Base-by-base conservation (phyloP, 129 eudicot species). In the Rutidosis leptorrhynchoides region DNA sequence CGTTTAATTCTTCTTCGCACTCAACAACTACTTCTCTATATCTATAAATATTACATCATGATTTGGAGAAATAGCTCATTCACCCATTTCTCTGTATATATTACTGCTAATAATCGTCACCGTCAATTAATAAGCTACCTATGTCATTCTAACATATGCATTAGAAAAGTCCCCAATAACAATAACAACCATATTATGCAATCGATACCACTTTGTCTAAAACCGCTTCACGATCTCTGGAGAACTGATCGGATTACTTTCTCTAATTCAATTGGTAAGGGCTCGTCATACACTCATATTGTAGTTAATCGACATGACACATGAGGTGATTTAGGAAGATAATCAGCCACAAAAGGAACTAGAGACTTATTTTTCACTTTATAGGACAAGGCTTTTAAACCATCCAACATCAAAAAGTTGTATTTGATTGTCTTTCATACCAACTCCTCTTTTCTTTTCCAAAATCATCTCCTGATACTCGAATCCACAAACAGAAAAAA, bases 221-320 rank as follows among this genome's bases (percentile, higher is more conserved):
- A 92, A 92, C 55, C 45, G 78, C 70, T 88, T 85, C 63, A 84
- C 96, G 43, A 29, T 68, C 59, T 81, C 95, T 2, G 98, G 82
- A 57, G 98, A 73, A 86, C 96, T 14, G 87, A 81, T 19, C 88
- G 83, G 64, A 92, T 92, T 59, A 92, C 95, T 75, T 85, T 86
- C 80, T 92, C 98, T 56, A 85, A 68, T 51, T 95, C 96, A 62
- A 92, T 88, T 49, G 96, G 98, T 58, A 91, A 76, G 28, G 96
- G 88, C 68, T 91, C 96, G 57, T 96, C 95, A 81, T 91, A 91
- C 97, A n/a, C n/a, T n/a, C n/a, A n/a, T n/a, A n/a, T n/a, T 91
- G 80, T 71, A 71, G 70, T 35, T 68, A 56, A 25, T 61, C 40
- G 61, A 73, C 11, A 37, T 37, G 26, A 49, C 27, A 20, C n/a